Evolutionary conservation across 2,329 filamentous ascomycete genomes (phyloP), one percentile per base, ranked within the genome.

Genomic region (Boeremia lycopersici): DNA sequence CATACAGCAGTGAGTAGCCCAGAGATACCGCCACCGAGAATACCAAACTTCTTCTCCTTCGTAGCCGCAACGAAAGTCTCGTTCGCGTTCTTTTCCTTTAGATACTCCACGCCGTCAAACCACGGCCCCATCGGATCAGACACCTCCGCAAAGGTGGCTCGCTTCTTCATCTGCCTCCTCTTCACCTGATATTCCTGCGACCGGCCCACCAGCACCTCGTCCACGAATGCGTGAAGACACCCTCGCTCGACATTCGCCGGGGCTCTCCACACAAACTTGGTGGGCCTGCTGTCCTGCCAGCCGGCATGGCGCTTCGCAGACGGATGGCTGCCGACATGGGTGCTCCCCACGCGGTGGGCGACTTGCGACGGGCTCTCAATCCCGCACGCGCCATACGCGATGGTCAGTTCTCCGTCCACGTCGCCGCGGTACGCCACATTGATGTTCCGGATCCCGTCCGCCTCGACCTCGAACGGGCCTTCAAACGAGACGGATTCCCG

Each of bases 1-100:
- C 52, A 36, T 19, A 51, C 52, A 35, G 47, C 45, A 25, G 79
- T 86, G 79, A 86, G 86, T 31, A 88, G 70, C 0, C 86, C 86
- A 2, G 82, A 77, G 78, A 88, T 86, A 8, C 86, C 86, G 7
- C 79, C 86, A 7, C 86, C 86, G 2, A 87, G 74, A 40, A 89
- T 87, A 48, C 79, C 86, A 55, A 88, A 77, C 26, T 64, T 72
- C 68, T 84, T 85, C 42, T 67, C 72, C 72, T 86, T 87, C 30
- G 80, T 79, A 10, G 76, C 69, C 3, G 74, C 68, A 8, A 81
- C 82, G 60, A 84, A 81, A 0, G 82, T 74, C 8, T 77, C 67
- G 38, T 75, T 74, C 1, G 81, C 74, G 56, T 84, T 76, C 61
- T 82, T 84, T 31, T 79, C 74, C 54, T 82, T 68, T 10, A 87